Evolutionary conservation across 2,329 filamentous ascomycete species (phyloP).

Genomic region (Clonostachys solani): DNA sequence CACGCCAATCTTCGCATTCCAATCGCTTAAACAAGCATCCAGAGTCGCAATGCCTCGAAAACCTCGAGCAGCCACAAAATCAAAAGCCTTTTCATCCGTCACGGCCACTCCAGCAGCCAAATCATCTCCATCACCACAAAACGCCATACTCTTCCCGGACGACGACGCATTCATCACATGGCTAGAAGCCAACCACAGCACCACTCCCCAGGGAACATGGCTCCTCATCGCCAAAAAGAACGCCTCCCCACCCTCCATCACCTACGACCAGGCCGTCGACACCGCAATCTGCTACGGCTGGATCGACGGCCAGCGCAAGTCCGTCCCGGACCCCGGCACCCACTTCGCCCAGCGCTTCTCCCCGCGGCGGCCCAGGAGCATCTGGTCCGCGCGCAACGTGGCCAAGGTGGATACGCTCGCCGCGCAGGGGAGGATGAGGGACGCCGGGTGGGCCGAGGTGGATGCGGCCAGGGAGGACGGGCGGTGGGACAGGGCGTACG

Average conservation of each 20-base stretch:
- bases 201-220: constrained; percentile 32
- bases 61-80: neutral
- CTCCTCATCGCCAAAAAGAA: constrained; percentile 46
- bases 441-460: constrained; percentile 41
- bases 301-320: constrained; percentile 53
- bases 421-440: constrained; percentile 40
- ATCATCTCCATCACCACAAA: neutral
- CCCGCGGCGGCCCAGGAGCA: constrained; percentile 46
- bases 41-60: neutral
- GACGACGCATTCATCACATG: constrained; percentile 26
- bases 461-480: constrained; percentile 53
- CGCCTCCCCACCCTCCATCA: constrained; percentile 38
- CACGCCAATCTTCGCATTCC: too few species aligned
- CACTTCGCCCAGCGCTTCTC: constrained; percentile 55
- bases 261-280: constrained; percentile 48
- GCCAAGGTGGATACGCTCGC: constrained; percentile 39
- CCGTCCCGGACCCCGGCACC: constrained; percentile 25
- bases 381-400: constrained; percentile 59
- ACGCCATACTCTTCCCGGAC: constrained; percentile 13
- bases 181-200: constrained; percentile 27
- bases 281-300: constrained; percentile 56
- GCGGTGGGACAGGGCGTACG: constrained; percentile 54
- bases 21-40: too few species aligned
- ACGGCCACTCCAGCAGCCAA: neutral
- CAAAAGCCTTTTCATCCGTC: neutral